Evolutionary conservation across 208 protist genomes (phyloP), one percentile per base, ranked within the genome.

Genomic region (Blastocrithidia nonstop): DNA sequence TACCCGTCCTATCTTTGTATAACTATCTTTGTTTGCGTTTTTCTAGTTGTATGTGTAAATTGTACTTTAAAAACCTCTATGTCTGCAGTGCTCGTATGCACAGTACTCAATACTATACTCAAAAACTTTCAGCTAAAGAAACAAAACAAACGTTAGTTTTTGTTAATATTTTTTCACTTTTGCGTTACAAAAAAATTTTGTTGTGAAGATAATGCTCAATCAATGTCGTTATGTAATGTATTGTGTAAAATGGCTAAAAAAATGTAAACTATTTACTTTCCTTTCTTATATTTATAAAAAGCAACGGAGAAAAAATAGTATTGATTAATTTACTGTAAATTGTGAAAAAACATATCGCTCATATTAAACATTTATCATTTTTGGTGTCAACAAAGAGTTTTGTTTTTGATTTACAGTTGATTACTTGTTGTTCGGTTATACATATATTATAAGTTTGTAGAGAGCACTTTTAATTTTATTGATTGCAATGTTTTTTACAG

Each of bases 221-320:
- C 25, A n/a, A 42, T 42, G 11, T 2, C 6, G 37, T 36, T 42
- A 42, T 13, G 31, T 42, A 29, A 42, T 36, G 37, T 11, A 29
- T 42, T 13, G 25, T 22, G 31, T 36, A 42, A 42, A 6, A 42
- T 22, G 25, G 31, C 1, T 7, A 5, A 11, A 11, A 32, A 22
- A 2, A 15, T 42, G 11, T 36, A 11, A 13, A 16, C 15, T 7
- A 42, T 36, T 42, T 13, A 42, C 25, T 42, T 22, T 15, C 13
- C 28, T 42, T 15, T 2, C 25, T 42, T 17, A 37, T 24, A 3
- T 37, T 33, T 36, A 42, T 36, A 42, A n/a, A 24, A 1, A 13
- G 4, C n/a, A 42, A 3, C 25, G 4, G 31, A 3, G 13, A 7
- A 4, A 32, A 42, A 7, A 42, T 4, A 15, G 7, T 35, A 29